phyloP scores from a whole-genome alignment of 352 stramenopile species.

The Phytophthora agathidicida region DNA sequence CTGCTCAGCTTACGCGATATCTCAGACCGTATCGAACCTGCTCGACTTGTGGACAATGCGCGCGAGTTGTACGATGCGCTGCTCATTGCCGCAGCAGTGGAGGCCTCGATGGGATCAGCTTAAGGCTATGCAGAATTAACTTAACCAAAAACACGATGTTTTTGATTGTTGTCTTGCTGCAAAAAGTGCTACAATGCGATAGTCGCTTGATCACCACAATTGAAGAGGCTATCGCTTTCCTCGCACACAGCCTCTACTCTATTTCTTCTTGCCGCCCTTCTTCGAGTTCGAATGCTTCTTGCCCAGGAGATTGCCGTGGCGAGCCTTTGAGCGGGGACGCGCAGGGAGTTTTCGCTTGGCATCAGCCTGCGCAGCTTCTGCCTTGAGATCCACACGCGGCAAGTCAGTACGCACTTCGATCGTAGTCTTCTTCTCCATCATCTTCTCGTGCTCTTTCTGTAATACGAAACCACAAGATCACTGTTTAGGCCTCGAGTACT shows the following conservation, averaged over 20 bases:
- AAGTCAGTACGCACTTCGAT: slow-evolving; percentile 73
- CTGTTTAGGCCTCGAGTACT: too few species aligned
- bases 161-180: neutral
- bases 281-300: slow-evolving; percentile 36
- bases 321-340: slow-evolving; percentile 30
- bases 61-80: slow-evolving; percentile 72
- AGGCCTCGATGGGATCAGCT: slow-evolving; percentile 41
- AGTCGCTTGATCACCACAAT: too few species aligned
- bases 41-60: slow-evolving; percentile 62
- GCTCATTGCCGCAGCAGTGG: slow-evolving; percentile 62
- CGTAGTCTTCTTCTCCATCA: slow-evolving; percentile 66
- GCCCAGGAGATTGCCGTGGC: slow-evolving; percentile 37
- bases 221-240: neutral
- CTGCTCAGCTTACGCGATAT: slow-evolving; percentile 66
- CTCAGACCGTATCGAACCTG: slow-evolving; percentile 49
- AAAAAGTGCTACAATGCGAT: neutral
- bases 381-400: slow-evolving; percentile 70
- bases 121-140: slow-evolving; percentile 16
- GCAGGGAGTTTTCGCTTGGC: slow-evolving; percentile 20
- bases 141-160: slow-evolving; percentile 15
- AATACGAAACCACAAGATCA: slow-evolving; percentile 5
- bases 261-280: slow-evolving; percentile 40
- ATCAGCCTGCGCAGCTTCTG: slow-evolving; percentile 18
- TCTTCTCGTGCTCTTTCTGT: slow-evolving; percentile 75
- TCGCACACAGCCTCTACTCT: slow-evolving; percentile 7